A percentile compares a stretch with the other conserved stretches of the same genome.
Conservation (phyloP, 352 stramenopile species). For the Elongisporangium anandrum region DNA sequence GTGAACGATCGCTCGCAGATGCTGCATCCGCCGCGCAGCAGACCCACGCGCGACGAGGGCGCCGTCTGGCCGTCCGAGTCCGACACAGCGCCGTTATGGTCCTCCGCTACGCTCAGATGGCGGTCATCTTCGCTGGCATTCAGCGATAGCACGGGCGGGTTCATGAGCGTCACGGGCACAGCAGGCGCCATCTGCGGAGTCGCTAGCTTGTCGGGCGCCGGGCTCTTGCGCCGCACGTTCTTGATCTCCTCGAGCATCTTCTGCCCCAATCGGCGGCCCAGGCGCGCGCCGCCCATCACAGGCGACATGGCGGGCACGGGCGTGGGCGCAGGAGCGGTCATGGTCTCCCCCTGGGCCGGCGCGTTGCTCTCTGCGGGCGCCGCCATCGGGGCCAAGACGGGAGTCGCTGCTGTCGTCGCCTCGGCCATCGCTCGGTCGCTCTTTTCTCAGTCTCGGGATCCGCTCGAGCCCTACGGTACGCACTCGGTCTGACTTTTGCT, state of each 20-base stretch:
- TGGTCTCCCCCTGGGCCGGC: neutral
- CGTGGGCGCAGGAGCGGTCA: neutral
- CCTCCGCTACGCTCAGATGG: constrained; percentile 1
- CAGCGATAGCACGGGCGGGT: constrained; percentile 24
- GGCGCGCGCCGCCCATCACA: constrained; percentile 2
- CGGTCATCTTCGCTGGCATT: constrained; percentile 10
- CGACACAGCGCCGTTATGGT: neutral
- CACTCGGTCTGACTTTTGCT: neutral
- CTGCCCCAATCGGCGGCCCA: constrained; percentile 30
- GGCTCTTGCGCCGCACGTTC: constrained; percentile 42
- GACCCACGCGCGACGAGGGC: neutral
- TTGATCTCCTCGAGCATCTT: constrained; percentile 72
- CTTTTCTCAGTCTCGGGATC: neutral
- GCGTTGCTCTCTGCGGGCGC: neutral
- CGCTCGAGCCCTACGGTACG: neutral
- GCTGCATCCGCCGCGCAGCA: constrained; percentile 21
- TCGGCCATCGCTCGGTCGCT: constrained; percentile 19
- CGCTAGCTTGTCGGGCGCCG: constrained; percentile 12
- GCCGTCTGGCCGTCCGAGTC: neutral
- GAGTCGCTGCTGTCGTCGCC: constrained; percentile 9
- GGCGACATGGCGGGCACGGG: constrained; percentile 5
- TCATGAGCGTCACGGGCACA: neutral
- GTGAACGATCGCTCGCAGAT: constrained; percentile 73
- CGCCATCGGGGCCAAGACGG: constrained; percentile 2
- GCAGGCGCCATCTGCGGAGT: constrained; percentile 11